Evolutionary conservation across 2,329 filamentous ascomycete species (phyloP).

Genomic region (Hymenoscyphus fraxineus): DNA sequence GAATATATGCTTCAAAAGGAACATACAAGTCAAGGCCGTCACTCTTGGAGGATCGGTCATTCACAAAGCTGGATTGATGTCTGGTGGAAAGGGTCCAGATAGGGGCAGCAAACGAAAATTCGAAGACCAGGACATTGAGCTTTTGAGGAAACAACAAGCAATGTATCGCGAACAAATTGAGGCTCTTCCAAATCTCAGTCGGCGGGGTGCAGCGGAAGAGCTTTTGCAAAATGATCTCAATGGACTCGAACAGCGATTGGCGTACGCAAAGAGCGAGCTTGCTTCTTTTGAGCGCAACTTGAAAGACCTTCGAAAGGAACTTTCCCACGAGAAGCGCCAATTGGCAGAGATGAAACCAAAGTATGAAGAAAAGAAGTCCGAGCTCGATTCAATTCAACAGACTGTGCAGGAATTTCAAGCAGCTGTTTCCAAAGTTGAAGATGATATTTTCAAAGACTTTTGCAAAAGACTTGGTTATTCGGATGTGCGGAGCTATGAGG

Average conservation of each 20-base stretch:
- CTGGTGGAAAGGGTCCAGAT: conserved; percentile 79
- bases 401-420: conserved; percentile 54
- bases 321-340: conserved; percentile 69
- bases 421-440: conserved; percentile 77
- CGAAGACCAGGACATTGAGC: conserved; percentile 85
- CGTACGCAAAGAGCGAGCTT: conserved; percentile 70
- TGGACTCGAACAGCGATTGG: conserved; percentile 73
- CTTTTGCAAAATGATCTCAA: conserved; percentile 73
- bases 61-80: conserved; percentile 95
- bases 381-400: conserved; percentile 59
- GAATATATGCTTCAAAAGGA: conserved; percentile 79
- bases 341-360: conserved; percentile 75
- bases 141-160: conserved; percentile 70
- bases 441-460: conserved; percentile 81
- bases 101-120: conserved; percentile 75
- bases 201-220: conserved; percentile 75
- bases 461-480: conserved; percentile 82
- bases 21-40: conserved; percentile 86
- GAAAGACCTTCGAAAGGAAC: conserved; percentile 76
- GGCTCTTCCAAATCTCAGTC: conserved; percentile 74
- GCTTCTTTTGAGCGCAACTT: conserved; percentile 78
- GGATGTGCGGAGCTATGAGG: conserved; percentile 89
- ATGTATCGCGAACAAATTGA: conserved; percentile 75
- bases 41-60: conserved; percentile 95
- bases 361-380: conserved; percentile 65